A percentile compares a stretch with the other conserved stretches of the same genome.
These are phyloP conservation scores for Westerdykella ornata DNA, from an alignment of 2,329 filamentous ascomycete genomes.

Conservation along the genomic window DNA sequence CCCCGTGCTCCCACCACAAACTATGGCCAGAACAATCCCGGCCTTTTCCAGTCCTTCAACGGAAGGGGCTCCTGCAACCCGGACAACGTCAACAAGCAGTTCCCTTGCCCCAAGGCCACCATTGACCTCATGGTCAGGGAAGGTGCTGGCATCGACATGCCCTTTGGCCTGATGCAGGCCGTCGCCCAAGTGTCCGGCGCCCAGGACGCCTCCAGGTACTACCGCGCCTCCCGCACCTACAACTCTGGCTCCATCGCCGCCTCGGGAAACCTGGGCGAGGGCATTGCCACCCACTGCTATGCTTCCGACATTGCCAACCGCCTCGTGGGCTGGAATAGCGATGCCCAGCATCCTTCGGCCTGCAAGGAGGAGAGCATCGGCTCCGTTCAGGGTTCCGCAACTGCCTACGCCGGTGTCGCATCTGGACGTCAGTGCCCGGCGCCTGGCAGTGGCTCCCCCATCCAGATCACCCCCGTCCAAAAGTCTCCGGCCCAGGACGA, in stretches of 20 bases:
- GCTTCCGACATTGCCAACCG: constrained; percentile 48
- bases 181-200: constrained; percentile 23
- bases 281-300: constrained; percentile 46
- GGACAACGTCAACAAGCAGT: constrained; percentile 29
- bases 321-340: constrained; percentile 38
- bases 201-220: constrained; percentile 38
- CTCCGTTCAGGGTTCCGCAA: constrained; percentile 3
- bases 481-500: not conserved
- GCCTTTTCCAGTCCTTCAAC: constrained; percentile 43
- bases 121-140: constrained; percentile 42
- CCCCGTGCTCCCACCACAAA: constrained; percentile 41
- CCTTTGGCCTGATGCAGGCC: constrained; percentile 41
- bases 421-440: no score
- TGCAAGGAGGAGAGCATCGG: constrained; percentile 17
- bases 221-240: constrained; percentile 46
- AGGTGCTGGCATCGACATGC: constrained; percentile 40
- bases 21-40: constrained; percentile 40
- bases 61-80: constrained; percentile 25
- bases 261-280: constrained; percentile 30
- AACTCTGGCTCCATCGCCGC: constrained; percentile 37
- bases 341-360: constrained; percentile 4
- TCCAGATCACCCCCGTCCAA: not conserved
- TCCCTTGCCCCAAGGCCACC: constrained; percentile 36
- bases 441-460: not conserved
- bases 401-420: not conserved